Evolutionary conservation across 805 yeast species (phyloP).

Genomic region (Metschnikowia koreensis): DNA sequence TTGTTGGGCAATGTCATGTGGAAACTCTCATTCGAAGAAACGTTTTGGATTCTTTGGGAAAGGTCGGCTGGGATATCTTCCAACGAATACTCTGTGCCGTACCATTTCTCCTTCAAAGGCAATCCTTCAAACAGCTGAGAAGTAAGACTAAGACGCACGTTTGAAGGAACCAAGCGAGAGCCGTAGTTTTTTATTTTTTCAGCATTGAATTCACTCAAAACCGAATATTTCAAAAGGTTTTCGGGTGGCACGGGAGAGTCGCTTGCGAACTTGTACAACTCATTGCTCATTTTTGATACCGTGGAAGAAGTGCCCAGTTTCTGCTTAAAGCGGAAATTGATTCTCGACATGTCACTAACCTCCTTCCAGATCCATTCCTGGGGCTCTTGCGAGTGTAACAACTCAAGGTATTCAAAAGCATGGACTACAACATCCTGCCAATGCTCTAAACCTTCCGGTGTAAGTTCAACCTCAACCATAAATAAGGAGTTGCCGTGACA

Average conservation of each 20-base stretch:
- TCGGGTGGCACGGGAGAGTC: conserved; percentile 56
- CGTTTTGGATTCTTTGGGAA: conserved; percentile 26
- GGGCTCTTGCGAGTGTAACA: conserved; percentile 57
- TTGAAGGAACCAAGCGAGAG: conserved; percentile 50
- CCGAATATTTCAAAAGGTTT: conserved; percentile 53
- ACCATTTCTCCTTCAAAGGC: conserved; percentile 71
- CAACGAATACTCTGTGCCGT: conserved; percentile 76
- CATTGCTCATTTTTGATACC: conserved; percentile 64
- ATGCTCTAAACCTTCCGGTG: conserved; percentile 64
- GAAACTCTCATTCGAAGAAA: conserved; percentile 32
- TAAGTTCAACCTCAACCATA: conserved; percentile 69
- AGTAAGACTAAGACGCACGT: conserved; percentile 60
- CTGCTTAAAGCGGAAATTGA: conserved; percentile 78
- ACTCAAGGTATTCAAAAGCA: conserved; percentile 69
- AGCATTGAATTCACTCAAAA: conserved; percentile 60
- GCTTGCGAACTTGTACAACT: conserved; percentile 48
- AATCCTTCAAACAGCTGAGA: conserved; percentile 47
- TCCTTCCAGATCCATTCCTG: conserved; percentile 82
- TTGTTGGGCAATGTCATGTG: conserved; percentile 72
- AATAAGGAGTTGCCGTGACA: conserved; percentile 69
- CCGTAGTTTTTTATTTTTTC: conserved; percentile 50
- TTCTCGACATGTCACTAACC: conserved; percentile 60
- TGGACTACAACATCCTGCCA: conserved; percentile 59
- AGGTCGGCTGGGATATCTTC: conserved; percentile 44
- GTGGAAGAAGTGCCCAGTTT: conserved; percentile 71